phyloP scores from a whole-genome alignment of 352 stramenopile genomes.

The Globisporangium acanthophoron region DNA sequence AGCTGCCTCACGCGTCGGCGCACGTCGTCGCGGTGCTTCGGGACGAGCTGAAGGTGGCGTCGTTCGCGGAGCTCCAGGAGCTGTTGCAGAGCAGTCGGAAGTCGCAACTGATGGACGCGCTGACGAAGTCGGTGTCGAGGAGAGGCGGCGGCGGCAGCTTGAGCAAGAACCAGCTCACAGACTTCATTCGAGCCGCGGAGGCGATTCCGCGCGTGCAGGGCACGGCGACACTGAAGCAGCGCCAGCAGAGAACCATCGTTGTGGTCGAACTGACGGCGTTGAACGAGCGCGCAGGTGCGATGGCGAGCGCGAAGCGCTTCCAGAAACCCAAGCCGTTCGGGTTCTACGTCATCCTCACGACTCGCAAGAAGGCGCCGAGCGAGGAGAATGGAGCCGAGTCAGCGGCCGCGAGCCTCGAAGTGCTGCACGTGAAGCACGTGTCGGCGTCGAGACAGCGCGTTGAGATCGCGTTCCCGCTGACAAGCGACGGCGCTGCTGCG shows the following conservation, averaged over 20 bases:
- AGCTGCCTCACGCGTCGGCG: constrained; percentile 40
- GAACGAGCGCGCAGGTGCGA: constrained; percentile 21
- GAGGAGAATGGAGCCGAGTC: background rate
- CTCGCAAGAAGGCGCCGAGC: constrained; percentile 2
- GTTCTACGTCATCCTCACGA: constrained; percentile 61
- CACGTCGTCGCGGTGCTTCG: constrained; percentile 24
- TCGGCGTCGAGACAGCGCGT: constrained; percentile 32
- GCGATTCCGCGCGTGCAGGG: constrained; percentile 38
- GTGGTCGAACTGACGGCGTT: constrained; percentile 32
- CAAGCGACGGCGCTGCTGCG: background rate
- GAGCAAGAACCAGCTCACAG: constrained; percentile 32
- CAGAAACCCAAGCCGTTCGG: constrained; percentile 67
- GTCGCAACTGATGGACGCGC: constrained; percentile 21
- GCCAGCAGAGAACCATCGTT: constrained; percentile 19
- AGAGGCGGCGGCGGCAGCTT: constrained; percentile 4
- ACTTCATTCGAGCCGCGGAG: constrained; percentile 39
- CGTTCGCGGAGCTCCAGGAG: constrained; percentile 29
- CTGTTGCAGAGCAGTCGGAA: constrained; percentile 26
- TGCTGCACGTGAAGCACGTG: constrained; percentile 64
- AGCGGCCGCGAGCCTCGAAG: constrained; percentile 7
- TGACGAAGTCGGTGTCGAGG: constrained; percentile 18
- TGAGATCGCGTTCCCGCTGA: constrained; percentile 27
- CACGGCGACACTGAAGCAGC: constrained; percentile 15
- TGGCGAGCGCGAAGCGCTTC: constrained; percentile 38
- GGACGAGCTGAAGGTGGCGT: constrained; percentile 21